Percentiles rank a stretch among this genome's conserved stretches.
Evolutionary conservation across 2,329 filamentous ascomycete genomes (phyloP).

Genomic region (Diaporthe citri): DNA sequence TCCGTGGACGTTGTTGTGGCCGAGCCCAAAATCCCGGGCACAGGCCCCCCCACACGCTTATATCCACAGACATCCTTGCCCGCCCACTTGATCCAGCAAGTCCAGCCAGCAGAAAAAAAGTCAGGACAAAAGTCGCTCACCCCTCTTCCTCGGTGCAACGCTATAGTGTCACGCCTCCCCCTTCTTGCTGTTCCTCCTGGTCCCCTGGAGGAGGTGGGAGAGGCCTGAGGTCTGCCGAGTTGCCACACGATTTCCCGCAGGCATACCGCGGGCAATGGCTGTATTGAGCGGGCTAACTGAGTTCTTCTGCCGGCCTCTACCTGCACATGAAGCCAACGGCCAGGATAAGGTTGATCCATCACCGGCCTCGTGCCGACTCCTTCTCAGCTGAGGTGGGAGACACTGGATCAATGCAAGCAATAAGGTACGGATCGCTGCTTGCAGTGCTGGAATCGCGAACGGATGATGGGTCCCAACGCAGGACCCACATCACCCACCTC

Average conservation of each 20-base stretch:
- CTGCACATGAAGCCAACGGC: background rate
- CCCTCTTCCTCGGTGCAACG: constrained; percentile 40
- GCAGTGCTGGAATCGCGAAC: constrained; percentile 32
- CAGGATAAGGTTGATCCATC: constrained; percentile 19
- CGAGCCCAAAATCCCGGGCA: constrained; percentile 36
- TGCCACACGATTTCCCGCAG: constrained; percentile 8
- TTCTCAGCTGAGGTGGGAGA: constrained; percentile 30
- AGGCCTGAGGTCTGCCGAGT: constrained; percentile 30
- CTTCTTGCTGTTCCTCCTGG: constrained; percentile 25
- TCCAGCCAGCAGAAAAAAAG: constrained; percentile 35
- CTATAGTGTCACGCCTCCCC: constrained; percentile 38
- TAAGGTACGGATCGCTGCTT: constrained; percentile 15
- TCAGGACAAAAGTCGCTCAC: constrained; percentile 38
- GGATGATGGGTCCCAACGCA: constrained; percentile 31
- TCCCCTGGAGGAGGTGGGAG: background rate
- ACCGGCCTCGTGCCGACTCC: constrained; percentile 16
- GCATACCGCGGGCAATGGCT: constrained; percentile 6
- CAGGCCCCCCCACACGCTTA: constrained; percentile 29
- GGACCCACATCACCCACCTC: constrained; percentile 26
- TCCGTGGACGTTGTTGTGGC: constrained; percentile 36
- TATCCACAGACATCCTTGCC: constrained; percentile 22
- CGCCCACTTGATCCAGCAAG: constrained; percentile 34
- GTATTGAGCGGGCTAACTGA: background rate
- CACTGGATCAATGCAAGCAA: constrained; percentile 32
- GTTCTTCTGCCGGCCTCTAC: background rate